Evolutionary conservation across 2,329 filamentous ascomycete species (phyloP), one percentile per base, ranked within the genome.

Genomic region (Myriosclerotinia curreyana): DNA sequence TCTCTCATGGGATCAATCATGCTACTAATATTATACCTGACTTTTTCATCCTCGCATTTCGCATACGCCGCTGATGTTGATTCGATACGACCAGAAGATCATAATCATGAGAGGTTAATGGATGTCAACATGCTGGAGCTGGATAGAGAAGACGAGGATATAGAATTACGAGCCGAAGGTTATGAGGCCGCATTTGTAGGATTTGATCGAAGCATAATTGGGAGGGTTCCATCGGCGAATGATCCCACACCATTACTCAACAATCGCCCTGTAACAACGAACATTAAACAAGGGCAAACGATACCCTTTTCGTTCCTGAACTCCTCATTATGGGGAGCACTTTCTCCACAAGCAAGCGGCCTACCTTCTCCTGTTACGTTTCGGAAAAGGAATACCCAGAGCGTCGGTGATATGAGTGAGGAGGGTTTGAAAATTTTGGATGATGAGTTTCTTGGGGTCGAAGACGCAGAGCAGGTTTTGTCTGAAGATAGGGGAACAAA

Each of bases 271-370:
- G 76, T 79, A 68, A 77, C 79, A 49, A 78, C 82, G 69, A 88
- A 90, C 64, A 78, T 95, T 34, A 73, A 80, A 4, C 79, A 86
- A 8, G 91, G 90, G 31, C 79, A 78, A 49, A 86, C 83, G 11
- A 80, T 86, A 58, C 81, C 82, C 53, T 94, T 86, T 78, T 80
- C 86, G 49, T 87, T 93, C 69, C 79, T 83, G 40, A 82, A 82
- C 67, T 75, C 80, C 15, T 79, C 82, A 11, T 75, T 89, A 61
- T 81, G 80, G 65, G 79, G 80, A 3, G 75, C 77, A 5, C 75
- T 77, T 64, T 75, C 76, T 12, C 69, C 75, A 7, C 46, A 67
- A 50, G 73, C 74, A 11, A 66, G 74, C 22, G 76, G 75, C 34
- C 69, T 80, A 22, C 77, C 76, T 17, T 74, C 73, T 44, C 60